Evolutionary conservation across 768 basidiomycete genomes (phyloP).

Genomic region (Hygrophoropsis aurantiaca): DNA sequence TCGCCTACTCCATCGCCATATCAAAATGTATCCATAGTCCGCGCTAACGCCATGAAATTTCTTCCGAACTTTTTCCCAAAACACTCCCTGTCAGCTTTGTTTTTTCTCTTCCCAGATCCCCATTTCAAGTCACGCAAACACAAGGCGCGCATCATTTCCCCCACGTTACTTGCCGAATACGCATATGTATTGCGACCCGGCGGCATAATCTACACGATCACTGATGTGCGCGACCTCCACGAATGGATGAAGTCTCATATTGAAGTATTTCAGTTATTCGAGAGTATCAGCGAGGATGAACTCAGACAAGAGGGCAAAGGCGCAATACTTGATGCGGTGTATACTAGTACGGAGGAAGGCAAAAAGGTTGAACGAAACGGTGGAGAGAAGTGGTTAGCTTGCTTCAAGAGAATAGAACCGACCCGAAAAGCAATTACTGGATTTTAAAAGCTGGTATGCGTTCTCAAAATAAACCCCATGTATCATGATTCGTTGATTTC

Average conservation of each 20-base stretch:
- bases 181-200: slow-evolving; percentile 90
- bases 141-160: slow-evolving; percentile 98
- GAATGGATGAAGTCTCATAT: slow-evolving; percentile 95
- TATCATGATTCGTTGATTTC: slow-evolving; percentile 38
- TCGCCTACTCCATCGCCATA: slow-evolving; percentile 46
- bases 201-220: slow-evolving; percentile 97
- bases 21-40: slow-evolving; percentile 89
- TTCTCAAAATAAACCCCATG: background rate
- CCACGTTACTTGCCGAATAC: slow-evolving; percentile 96
- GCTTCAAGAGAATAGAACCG: slow-evolving; percentile 66
- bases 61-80: slow-evolving; percentile 94
- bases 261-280: slow-evolving; percentile 85
- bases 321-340: slow-evolving; percentile 77
- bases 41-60: slow-evolving; percentile 99
- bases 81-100: slow-evolving; percentile 86
- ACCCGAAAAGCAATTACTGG: background rate
- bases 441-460: background rate
- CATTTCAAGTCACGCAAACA: slow-evolving; percentile 98
- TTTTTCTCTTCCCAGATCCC: slow-evolving; percentile 98
- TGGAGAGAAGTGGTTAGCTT: slow-evolving; percentile 90
- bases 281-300: slow-evolving; percentile 70
- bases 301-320: slow-evolving; percentile 77
- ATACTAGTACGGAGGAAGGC: slow-evolving; percentile 90
- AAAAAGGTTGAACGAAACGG: slow-evolving; percentile 92
- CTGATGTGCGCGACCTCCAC: slow-evolving; percentile 92